Base-by-base conservation (phyloP, 73 alveolate species). In the Tetrahymena thermophila region DNA sequence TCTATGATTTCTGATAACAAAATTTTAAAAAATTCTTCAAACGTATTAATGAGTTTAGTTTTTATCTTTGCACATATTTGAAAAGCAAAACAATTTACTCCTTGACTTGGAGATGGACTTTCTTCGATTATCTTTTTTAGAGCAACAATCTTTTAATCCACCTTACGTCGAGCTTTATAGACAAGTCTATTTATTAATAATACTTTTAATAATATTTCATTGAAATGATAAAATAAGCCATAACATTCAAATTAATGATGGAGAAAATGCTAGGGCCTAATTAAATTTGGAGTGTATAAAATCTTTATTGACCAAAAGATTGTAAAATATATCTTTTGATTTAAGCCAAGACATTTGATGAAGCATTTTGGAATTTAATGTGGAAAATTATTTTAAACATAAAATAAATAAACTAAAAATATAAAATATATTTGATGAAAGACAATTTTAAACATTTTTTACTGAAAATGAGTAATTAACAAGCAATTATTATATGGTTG, bases 111-210 rank as follows among this genome's bases (percentile, higher is more conserved):
- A 71, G 89, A 71, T 7, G 35, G 89, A 71, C 89, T 71, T 31
- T 71, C 89, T 31, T 71, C 89, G n/a, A 71, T 71, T 2, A 71
- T 71, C 37, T 71, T 71, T 71, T 71, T 71, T 3, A 71, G 89
- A 71, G 89, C 89, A 0, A 71, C 89, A 71, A 71, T 71, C 89
- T 31, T 71, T 71, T 71, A 71, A 71, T 71, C 89, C 89, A 71
- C 89, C 89, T 71, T 71, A 71, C 37, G 89, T 71, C 89, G 89
- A 71, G 89, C 89, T 71, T 71, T 71, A 71, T 71, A 71, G 89
- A 71, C 89, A 71, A 71, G 89, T 71, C 89, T 71, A 71, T 28
- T 71, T 71, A 28, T 19, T 71, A 71, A 71, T 2, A 71, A 71
- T 50, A 5, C 83, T 15, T 50, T 50, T 50, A 50, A 21, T 50